Evolutionary conservation across 1,284 basidiomycete species (phyloP).

Genomic region (Ustilago tritici): DNA sequence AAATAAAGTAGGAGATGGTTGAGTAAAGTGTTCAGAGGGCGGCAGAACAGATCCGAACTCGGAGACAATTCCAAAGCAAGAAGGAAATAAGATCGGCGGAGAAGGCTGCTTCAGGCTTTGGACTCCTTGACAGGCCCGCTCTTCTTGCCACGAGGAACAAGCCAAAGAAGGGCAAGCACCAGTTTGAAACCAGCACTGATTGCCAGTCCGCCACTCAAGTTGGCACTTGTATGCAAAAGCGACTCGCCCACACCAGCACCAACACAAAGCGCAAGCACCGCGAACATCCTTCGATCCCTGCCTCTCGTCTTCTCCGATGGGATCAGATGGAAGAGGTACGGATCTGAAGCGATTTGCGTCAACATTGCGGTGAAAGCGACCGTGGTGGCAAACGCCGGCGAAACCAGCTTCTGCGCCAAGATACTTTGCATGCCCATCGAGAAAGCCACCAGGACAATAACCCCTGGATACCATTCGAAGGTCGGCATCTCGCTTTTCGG

Average conservation of each 20-base stretch:
- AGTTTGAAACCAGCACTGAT: slow-evolving; percentile 59
- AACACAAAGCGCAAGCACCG: slow-evolving; percentile 44
- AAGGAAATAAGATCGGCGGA: neutral
- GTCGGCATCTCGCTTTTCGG: slow-evolving; percentile 51
- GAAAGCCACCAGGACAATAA: slow-evolving; percentile 52
- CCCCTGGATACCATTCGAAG: slow-evolving; percentile 55
- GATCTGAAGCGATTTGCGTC: slow-evolving; percentile 61
- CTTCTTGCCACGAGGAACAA: slow-evolving; percentile 43
- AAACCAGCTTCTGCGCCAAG: slow-evolving; percentile 58
- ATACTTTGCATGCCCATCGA: slow-evolving; percentile 63
- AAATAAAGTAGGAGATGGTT: neutral
- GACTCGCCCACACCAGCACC: slow-evolving; percentile 62
- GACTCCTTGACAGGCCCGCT: slow-evolving; percentile 6
- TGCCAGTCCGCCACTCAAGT: slow-evolving; percentile 48
- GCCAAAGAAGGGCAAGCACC: slow-evolving; percentile 50
- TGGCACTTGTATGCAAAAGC: slow-evolving; percentile 49
- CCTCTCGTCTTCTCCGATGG: slow-evolving; percentile 50
- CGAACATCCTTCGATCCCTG: slow-evolving; percentile 55
- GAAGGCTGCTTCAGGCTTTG: slow-evolving; percentile 18
- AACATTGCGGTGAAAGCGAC: slow-evolving; percentile 65
- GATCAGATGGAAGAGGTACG: slow-evolving; percentile 55
- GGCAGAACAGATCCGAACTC: neutral
- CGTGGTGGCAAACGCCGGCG: slow-evolving; percentile 61
- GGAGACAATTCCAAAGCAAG: no score
- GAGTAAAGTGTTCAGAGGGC: neutral